Percentiles rank a stretch among this genome's conserved stretches.
phyloP scores from a whole-genome alignment of 768 basidiomycete genomes.

The Pluteus cervinus region DNA sequence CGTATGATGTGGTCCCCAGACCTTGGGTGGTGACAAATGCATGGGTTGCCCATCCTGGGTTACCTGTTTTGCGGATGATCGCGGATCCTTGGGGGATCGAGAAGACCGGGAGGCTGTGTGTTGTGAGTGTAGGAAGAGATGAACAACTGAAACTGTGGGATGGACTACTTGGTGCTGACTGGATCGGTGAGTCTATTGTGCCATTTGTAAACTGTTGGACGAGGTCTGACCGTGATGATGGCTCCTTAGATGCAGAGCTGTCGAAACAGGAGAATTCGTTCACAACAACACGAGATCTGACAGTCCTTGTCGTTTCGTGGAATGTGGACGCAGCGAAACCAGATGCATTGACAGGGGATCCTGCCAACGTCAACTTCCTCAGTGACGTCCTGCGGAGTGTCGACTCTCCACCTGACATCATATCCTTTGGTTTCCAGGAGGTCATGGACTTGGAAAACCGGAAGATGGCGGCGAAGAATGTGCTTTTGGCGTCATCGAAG shows the following conservation, averaged over 20 bases:
- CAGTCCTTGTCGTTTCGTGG: constrained; percentile 82
- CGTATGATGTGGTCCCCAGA: constrained; percentile 64
- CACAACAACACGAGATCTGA: constrained; percentile 74
- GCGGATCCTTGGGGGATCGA: constrained; percentile 77
- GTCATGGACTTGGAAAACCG: constrained; percentile 92
- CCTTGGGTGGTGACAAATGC: constrained; percentile 87
- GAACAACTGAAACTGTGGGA: constrained; percentile 82
- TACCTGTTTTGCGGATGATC: constrained; percentile 57
- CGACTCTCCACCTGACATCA: constrained; percentile 72
- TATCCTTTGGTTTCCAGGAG: constrained; percentile 94
- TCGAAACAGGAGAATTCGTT: constrained; percentile 69
- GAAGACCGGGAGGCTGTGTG: constrained; percentile 58
- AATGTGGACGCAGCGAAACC: constrained; percentile 90
- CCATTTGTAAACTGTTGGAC: constrained; percentile 2
- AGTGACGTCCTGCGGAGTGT: constrained; percentile 67
- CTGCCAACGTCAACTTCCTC: constrained; percentile 77
- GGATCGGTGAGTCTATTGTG: constrained; percentile 63
- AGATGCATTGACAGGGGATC: constrained; percentile 56
- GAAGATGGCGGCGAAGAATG: constrained; percentile 88
- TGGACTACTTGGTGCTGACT: constrained; percentile 76
- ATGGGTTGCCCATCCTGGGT: constrained; percentile 74
- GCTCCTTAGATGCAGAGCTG: constrained; percentile 54
- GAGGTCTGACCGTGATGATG: constrained; percentile 1
- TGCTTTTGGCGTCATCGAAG: constrained; percentile 57
- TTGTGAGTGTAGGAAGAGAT: constrained; percentile 72